phyloP scores from a whole-genome alignment of 2,329 filamentous ascomycete species.

The Cordyceps javanica region DNA sequence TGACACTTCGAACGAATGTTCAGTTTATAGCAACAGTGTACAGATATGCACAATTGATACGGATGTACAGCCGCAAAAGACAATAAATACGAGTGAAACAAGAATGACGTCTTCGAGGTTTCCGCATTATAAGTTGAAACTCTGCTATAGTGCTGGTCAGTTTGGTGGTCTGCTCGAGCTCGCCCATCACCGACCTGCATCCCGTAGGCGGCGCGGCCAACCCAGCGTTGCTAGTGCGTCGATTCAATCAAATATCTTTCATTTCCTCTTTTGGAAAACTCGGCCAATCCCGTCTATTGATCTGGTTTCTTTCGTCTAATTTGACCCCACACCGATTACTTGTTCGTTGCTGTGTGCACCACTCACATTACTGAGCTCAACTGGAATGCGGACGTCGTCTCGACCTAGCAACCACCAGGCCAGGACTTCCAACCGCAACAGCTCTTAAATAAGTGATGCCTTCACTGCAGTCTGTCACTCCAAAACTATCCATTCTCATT shows the following conservation, averaged over 20 bases:
- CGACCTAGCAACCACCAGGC: slow-evolving; percentile 16
- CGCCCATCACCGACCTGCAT: background rate
- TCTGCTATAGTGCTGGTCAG: background rate
- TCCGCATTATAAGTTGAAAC: background rate
- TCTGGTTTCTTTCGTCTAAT: background rate
- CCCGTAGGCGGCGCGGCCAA: background rate
- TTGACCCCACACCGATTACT: background rate
- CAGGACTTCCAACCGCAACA: slow-evolving; percentile 4
- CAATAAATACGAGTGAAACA: no score
- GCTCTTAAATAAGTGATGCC: slow-evolving; percentile 18
- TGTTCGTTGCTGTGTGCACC: background rate
- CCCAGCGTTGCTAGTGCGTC: background rate
- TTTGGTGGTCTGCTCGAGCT: background rate
- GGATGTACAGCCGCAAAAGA: no score
- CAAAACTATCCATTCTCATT: background rate
- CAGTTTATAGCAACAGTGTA: no score
- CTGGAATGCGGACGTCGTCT: slow-evolving; percentile 30
- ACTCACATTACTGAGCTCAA: background rate
- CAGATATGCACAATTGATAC: no score
- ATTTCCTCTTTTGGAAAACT: background rate
- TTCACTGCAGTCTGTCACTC: background rate
- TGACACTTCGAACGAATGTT: no score
- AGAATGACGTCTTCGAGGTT: background rate
- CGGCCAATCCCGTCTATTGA: background rate
- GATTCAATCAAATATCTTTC: background rate